Base-by-base conservation (phyloP, 2,329 filamentous ascomycete species). In the Niveomyces coronatus region DNA sequence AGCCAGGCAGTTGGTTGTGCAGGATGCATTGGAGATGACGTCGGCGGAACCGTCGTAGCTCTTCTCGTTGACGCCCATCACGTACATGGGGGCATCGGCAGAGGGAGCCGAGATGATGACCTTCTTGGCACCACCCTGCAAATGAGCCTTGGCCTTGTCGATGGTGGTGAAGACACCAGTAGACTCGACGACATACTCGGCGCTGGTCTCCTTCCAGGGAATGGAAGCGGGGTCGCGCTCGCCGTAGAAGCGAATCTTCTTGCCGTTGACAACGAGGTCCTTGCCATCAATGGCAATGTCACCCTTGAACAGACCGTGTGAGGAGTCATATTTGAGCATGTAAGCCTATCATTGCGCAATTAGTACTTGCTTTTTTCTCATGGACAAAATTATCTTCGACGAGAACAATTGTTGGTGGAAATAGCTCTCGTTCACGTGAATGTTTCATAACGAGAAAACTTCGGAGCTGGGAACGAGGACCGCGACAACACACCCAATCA, bases 1-100 rank as follows among this genome's bases (percentile, higher is more conserved):
- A 67, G 91, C 91, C 69, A 98, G 73, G 82, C 91, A 96, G 85
- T 98, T 98, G 77, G 91, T 96, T 67, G 91, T 98, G 86, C 91
- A 96, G 55, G 91, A 96, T 57, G 91, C 91, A 76, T 98, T 98
- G 72, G 91, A 96, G 73, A 96, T 85, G 65, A 98, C 82, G 57
- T 86, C 72, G 66, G 91, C 77, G 64, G 84, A 84, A 63, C 82
- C 80, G 67, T 85, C 89, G 82, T 96, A 96, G 57, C 68, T 75
- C 66, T 88, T 77, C 71, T 96, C 75, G 79, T 96, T 98, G 74
- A 98, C 91, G 64, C 91, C 91, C 81, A 95, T 93, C 63, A 98
- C 91, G 79, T 93, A 98, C 91, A 98, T 98, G 64, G 89, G 89
- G 60, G 91, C 91, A 73, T 98, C 91, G 53, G 84, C 82, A 47